Base-by-base conservation (phyloP, 257 asterid genomes). In the Forsythia suspensa region DNA sequence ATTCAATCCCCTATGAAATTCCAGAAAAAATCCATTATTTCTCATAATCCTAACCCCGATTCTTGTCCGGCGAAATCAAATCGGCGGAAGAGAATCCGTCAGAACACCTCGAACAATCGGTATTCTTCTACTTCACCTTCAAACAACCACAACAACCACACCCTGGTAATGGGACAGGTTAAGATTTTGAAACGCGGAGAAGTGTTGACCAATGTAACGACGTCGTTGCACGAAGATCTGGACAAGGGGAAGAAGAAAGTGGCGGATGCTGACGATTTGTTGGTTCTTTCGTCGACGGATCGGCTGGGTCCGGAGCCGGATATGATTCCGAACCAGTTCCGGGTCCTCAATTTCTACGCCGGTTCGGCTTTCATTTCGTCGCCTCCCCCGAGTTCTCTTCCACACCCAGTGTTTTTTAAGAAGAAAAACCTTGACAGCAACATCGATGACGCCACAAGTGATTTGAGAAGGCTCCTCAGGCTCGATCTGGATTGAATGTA, bases 151-250 rank as follows among this genome's bases (percentile, higher is more conserved):
- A 66, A 5, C 24, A 65, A 44, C 16, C 52, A 10, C 16, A 38
- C 15, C 21, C 48, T 81, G 57, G 74, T 75, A 6, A 74, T 80
- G 82, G 89, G 85, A 11, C 81, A 72, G 65, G 80, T 85, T 16
- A 85, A 77, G 82, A 77, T 85, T 55, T 63, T 85, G 79, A 85
- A 80, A 13, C 79, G 87, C 1, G 89, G 89, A 9, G 85, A 85
- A 76, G 41, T 38, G 16, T 65, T 83, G 76, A 75, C 81, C 3
- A 20, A 29, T 5, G 2, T 57, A 29, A 3, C 70, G 0, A 29
- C 70, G 39, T 13, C 55, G 55, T 8, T 12, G 16, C 3, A 9
- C 69, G 21, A 24, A 63, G 70, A 63, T 63, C 12, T 12, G 43
- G 15, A 6, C 13, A 40, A 20, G 42, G 70, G 55, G 21, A 72